phyloP scores from a whole-genome alignment of 257 asterid species.

The Dorcoceras hygrometricum region DNA sequence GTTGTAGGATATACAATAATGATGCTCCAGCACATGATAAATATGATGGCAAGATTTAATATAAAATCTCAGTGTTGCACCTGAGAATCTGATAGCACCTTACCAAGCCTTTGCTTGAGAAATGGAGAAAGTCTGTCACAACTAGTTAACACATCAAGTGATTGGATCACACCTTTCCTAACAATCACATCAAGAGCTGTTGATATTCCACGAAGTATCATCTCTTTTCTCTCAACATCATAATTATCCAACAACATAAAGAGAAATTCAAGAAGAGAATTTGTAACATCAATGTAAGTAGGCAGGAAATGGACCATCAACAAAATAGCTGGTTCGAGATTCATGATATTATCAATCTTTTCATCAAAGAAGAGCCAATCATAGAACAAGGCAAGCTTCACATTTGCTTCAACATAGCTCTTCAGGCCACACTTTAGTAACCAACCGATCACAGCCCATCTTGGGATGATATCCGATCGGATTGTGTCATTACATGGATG shows the following conservation, averaged over 20 bases:
- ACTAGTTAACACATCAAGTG: conserved; percentile 52
- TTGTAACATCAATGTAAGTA: conserved; percentile 57
- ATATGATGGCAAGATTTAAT: conserved; percentile 1
- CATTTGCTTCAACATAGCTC: conserved; percentile 60
- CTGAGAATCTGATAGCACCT: conserved; percentile 33
- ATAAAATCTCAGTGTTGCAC: conserved; percentile 17
- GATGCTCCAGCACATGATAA: conserved; percentile 4
- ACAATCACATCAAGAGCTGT: conserved; percentile 49
- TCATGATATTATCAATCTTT: conserved; percentile 58
- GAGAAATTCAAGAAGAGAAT: conserved; percentile 69
- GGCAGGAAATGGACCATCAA: conserved; percentile 74
- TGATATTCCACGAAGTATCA: conserved; percentile 45
- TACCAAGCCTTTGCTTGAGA: conserved; percentile 54
- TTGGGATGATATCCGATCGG: conserved; percentile 54
- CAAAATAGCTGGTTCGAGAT: conserved; percentile 68
- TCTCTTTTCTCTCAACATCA: conserved; percentile 66
- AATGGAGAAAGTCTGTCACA: conserved; percentile 52
- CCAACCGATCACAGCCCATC: conserved; percentile 92
- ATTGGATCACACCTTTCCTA: conserved; percentile 50
- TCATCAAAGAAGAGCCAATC: conserved; percentile 86
- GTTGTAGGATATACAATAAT: neutral
- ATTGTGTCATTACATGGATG: conserved; percentile 65
- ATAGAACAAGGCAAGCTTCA: conserved; percentile 69
- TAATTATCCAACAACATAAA: conserved; percentile 59
- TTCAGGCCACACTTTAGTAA: conserved; percentile 46